phyloP scores from a whole-genome alignment of 2,329 filamentous ascomycete genomes.

The Aspergillus aculeatus region DNA sequence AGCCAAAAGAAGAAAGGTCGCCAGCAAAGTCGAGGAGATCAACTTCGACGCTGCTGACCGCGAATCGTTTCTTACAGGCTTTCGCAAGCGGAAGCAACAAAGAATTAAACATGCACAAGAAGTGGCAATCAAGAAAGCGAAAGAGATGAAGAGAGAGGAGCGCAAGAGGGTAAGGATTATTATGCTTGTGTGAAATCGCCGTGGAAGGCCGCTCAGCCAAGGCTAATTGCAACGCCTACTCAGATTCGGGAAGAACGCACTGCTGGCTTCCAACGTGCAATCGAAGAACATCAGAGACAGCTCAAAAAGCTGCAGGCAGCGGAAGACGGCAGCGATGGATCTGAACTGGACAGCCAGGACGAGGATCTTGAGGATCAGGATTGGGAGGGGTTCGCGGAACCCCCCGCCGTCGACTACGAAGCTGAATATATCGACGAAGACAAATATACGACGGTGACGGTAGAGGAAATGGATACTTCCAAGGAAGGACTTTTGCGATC shows the following conservation, averaged over 20 bases:
- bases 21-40: constrained; percentile 70
- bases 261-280: constrained; percentile 76
- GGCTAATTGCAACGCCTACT: neutral
- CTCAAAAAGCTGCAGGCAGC: constrained; percentile 61
- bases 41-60: constrained; percentile 78
- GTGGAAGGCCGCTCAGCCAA: neutral
- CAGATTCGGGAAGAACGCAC: constrained; percentile 83
- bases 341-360: constrained; percentile 29
- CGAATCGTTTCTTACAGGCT: constrained; percentile 87
- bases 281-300: constrained; percentile 70
- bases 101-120: constrained; percentile 83
- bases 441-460: constrained; percentile 89
- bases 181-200: neutral
- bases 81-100: constrained; percentile 91
- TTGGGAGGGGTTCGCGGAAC: constrained; percentile 63
- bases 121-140: constrained; percentile 71
- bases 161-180: constrained; percentile 67
- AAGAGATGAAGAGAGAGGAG: constrained; percentile 70
- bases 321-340: constrained; percentile 21
- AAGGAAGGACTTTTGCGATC: constrained; percentile 68
- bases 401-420: constrained; percentile 68
- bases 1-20: constrained; percentile 65
- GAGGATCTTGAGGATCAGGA: constrained; percentile 50
- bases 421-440: constrained; percentile 97
- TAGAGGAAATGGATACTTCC: constrained; percentile 81